These are phyloP conservation scores for Pythium phragmiticola DNA, from an alignment of 352 stramenopile species.

Conservation along the genomic window DNA sequence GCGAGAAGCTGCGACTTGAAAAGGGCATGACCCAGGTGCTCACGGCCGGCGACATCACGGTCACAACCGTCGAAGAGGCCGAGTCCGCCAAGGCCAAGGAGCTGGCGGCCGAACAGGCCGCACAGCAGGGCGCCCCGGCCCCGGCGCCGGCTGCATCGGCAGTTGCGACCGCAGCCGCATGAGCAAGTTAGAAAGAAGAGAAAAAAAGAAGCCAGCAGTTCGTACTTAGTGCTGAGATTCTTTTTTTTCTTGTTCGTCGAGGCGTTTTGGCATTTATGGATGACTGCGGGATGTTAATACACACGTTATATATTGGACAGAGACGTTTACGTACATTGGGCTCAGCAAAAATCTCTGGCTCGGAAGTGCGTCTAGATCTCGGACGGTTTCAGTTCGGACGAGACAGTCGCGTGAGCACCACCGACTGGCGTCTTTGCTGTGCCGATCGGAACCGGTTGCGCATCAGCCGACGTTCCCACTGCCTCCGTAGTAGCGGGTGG, in stretches of 20 bases:
- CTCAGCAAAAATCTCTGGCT: background rate
- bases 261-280: too few species aligned
- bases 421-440: background rate
- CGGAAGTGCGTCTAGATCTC: background rate
- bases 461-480: background rate
- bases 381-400: background rate
- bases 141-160: too few species aligned
- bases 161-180: background rate
- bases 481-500: background rate
- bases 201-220: too few species aligned
- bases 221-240: too few species aligned
- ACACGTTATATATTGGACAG: background rate
- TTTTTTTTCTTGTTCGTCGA: too few species aligned
- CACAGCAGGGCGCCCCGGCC: background rate
- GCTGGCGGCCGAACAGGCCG: constrained; percentile 3
- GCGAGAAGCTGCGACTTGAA: constrained; percentile 14
- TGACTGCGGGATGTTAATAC: background rate
- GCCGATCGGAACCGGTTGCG: background rate
- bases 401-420: background rate
- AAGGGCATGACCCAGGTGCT: constrained; percentile 10
- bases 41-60: constrained; percentile 1
- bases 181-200: background rate
- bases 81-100: constrained; percentile 10
- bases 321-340: background rate
- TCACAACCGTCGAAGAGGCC: constrained; percentile 13